Percentiles rank a stretch among this genome's conserved stretches.
phyloP scores from a whole-genome alignment of 257 asterid genomes.

The Asclepias syriaca region DNA sequence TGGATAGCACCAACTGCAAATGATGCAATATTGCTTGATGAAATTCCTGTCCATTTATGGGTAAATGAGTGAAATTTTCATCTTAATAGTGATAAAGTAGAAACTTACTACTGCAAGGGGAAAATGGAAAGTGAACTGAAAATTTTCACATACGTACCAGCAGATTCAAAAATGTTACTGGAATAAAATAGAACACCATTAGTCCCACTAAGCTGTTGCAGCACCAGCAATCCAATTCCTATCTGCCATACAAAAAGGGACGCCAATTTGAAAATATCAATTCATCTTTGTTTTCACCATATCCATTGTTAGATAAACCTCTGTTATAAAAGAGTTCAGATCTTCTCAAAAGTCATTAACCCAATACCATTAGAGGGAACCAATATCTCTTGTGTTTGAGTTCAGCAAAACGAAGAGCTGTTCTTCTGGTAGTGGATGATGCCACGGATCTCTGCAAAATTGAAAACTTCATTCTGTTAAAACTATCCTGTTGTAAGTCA shows the following conservation, averaged over 20 bases:
- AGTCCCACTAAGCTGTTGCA: constrained; percentile 78
- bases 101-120: no score
- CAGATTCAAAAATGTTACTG: constrained; percentile 66
- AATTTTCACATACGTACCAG: constrained; percentile 43
- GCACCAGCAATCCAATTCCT: constrained; percentile 72
- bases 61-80: constrained; percentile 16
- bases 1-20: constrained; percentile 80
- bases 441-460: constrained; percentile 72
- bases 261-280: constrained; percentile 12
- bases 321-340: background rate
- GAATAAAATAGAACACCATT: constrained; percentile 90
- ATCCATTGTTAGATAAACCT: background rate
- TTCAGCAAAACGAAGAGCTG: constrained; percentile 73
- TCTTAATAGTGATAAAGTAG: constrained; percentile 7
- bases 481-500: background rate
- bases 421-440: constrained; percentile 75
- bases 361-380: constrained; percentile 79
- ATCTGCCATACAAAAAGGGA: constrained; percentile 38
- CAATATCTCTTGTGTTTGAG: constrained; percentile 83
- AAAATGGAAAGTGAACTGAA: background rate
- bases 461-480: background rate
- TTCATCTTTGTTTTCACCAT: background rate
- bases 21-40: constrained; percentile 77
- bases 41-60: constrained; percentile 54
- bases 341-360: background rate